Base-by-base conservation (phyloP, 306 rosid genomes). In the Prunus dulcis region DNA sequence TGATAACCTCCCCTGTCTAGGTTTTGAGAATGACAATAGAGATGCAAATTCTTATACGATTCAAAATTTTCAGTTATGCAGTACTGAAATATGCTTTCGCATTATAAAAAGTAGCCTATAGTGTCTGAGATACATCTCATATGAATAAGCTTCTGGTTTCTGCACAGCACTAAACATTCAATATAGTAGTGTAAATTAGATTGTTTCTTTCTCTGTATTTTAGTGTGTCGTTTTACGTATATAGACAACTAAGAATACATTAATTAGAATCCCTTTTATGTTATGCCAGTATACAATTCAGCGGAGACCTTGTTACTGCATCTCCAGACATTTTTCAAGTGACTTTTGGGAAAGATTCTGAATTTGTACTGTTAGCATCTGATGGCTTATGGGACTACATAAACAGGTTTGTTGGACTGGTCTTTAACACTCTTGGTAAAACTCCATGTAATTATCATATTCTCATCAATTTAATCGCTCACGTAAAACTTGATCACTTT, bases 341-440 rank as follows among this genome's bases (percentile, higher is more conserved):
- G 43, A 67, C 83, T 58, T 96, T 92, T n/a, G 98, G 84, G 55
- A 82, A 87, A 68, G 96, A 91, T 79, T 79, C 88, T 14, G 99
- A 96, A 77, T 96, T 96, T 81, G 9, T 92, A 71, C 83, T 96
- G 60, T 81, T 96, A 82, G 98, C 99, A 77, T 89, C 99, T 23
- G 99, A 96, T 88, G 99, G 99, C 81, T 84, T 96, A 73, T 96
- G 98, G 99, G 99, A 96, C 82, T 96, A 96, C 88, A 89, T 96
- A 79, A 89, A 77, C 83, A 95, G 96, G 97, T 95, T 66, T 72
- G 69, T 51, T 73, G 67, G 71, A 64, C 43, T 53, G 63, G 64
- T 58, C 82, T 67, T 78, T 41, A 14, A 46, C 64, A 52, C 64
- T 79, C 73, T 63, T 71, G 61, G 1, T 19, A 57, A 27, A 45